Conservation (phyloP, 331 rosid species). For the Erythrophleum ivorense region DNA sequence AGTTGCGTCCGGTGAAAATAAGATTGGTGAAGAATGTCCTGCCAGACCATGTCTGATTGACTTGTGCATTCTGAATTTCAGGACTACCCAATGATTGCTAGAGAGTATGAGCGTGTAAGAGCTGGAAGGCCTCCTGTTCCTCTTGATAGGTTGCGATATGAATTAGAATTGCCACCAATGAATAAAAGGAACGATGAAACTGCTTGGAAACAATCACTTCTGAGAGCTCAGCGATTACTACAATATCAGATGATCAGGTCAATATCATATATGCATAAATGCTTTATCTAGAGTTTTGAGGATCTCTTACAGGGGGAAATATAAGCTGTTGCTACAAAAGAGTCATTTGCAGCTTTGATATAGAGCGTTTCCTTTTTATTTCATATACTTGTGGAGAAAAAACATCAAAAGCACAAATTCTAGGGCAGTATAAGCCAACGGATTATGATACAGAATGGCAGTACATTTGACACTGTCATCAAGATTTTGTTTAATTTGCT, state of each 20-base stretch:
- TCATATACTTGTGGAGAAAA: neutral
- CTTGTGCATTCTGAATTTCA: constrained; percentile 42
- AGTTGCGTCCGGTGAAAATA: neutral
- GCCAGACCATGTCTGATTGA: constrained; percentile 1
- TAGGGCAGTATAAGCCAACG: neutral
- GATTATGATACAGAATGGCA: neutral
- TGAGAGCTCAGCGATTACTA: constrained; percentile 74
- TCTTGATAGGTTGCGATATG: constrained; percentile 76
- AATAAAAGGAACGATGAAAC: constrained; percentile 80
- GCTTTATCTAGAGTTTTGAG: neutral
- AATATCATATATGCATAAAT: neutral
- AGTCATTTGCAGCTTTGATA: neutral
- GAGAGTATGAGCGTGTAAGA: constrained; percentile 94
- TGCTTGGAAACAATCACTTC: constrained; percentile 87
- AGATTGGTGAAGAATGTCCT: neutral
- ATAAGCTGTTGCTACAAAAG: neutral
- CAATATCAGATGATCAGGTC: constrained; percentile 88
- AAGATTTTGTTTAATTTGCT: constrained; percentile 14
- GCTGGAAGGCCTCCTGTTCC: constrained; percentile 87
- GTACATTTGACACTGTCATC: neutral
- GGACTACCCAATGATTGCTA: constrained; percentile 90
- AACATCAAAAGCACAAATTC: neutral
- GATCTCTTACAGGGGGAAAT: neutral
- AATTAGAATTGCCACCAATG: constrained; percentile 60
- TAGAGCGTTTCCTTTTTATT: neutral